A percentile compares a stretch with the other conserved stretches of the same genome.
These are phyloP conservation scores for Malus orientalis DNA, from an alignment of 306 rosid genomes.

Conservation along the genomic window DNA sequence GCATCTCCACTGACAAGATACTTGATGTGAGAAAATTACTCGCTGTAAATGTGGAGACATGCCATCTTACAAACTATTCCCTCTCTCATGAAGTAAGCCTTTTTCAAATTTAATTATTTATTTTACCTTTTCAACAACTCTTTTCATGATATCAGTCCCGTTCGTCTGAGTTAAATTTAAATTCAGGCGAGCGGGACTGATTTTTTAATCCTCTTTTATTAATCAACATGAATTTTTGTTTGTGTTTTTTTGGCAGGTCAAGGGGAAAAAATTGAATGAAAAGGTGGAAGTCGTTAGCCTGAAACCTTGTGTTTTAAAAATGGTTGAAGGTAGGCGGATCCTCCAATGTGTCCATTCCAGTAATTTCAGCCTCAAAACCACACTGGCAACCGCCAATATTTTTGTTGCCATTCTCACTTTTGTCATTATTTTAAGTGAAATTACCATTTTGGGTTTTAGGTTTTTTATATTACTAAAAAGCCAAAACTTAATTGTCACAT, in stretches of 20 bases:
- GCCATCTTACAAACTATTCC: constrained; percentile 83
- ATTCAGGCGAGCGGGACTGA: neutral
- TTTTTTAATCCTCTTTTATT: neutral
- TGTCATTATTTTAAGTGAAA: neutral
- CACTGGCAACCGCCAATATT: neutral
- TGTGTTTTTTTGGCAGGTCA: constrained; percentile 36
- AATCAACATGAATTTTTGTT: neutral
- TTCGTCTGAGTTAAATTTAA: no score
- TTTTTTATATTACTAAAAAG: neutral
- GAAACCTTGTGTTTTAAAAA: constrained; percentile 71
- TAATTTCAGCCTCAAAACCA: constrained; percentile 16
- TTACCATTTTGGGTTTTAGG: neutral
- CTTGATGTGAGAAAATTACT: constrained; percentile 73
- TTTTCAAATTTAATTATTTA: neutral
- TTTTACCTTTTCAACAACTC: neutral
- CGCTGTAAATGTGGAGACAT: constrained; percentile 82
- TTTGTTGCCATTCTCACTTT: neutral
- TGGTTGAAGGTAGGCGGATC: constrained; percentile 90
- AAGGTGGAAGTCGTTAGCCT: constrained; percentile 56
- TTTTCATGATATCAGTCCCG: neutral
- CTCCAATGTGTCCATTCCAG: neutral
- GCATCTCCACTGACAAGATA: constrained; percentile 90
- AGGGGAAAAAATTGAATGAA: constrained; percentile 66
- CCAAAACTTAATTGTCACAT: neutral
- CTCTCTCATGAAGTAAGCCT: constrained; percentile 65